Conservation (phyloP, 2,329 filamentous ascomycete genomes). For the Helotiales sp. region DNA sequence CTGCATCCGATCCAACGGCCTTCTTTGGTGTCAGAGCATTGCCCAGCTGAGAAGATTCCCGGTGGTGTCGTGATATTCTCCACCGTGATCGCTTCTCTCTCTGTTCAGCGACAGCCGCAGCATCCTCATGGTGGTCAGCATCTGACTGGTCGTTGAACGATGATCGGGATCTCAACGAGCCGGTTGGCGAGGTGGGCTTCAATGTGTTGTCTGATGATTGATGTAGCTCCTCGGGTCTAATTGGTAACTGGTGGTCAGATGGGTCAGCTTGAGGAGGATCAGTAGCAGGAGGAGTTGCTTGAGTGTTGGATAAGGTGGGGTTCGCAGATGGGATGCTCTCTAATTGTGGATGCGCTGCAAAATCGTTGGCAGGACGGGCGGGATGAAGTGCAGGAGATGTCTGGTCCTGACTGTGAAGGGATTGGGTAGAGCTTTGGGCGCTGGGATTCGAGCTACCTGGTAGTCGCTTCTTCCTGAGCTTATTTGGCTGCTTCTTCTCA, state of each 20-base stretch:
- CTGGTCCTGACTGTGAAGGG: constrained; percentile 56
- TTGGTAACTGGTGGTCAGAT: constrained; percentile 25
- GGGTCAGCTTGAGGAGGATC: constrained; percentile 37
- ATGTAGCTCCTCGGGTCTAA: constrained; percentile 32
- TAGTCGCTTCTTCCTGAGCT: constrained; percentile 82
- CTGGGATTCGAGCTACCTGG: constrained; percentile 81
- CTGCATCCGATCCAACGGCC: constrained; percentile 63
- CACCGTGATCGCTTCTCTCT: constrained; percentile 76
- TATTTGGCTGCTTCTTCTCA: constrained; percentile 80
- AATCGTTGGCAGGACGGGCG: constrained; percentile 40
- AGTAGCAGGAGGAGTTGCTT: constrained; percentile 35
- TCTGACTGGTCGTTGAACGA: constrained; percentile 83
- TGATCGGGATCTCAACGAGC: constrained; percentile 69
- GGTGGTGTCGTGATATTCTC: constrained; percentile 70
- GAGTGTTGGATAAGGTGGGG: constrained; percentile 29
- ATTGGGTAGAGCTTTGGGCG: constrained; percentile 87
- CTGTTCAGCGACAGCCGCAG: constrained; percentile 56
- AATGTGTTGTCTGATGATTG: constrained; percentile 49
- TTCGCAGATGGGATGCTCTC: constrained; percentile 37
- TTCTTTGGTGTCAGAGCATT: constrained; percentile 51
- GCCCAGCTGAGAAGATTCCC: constrained; percentile 52
- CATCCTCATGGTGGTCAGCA: constrained; percentile 72
- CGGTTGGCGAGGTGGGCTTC: constrained; percentile 73
- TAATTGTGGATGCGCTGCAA: constrained; percentile 36
- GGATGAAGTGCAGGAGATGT: constrained; percentile 42